phyloP scores from a whole-genome alignment of 768 basidiomycete genomes.

The Suillus variegatus region DNA sequence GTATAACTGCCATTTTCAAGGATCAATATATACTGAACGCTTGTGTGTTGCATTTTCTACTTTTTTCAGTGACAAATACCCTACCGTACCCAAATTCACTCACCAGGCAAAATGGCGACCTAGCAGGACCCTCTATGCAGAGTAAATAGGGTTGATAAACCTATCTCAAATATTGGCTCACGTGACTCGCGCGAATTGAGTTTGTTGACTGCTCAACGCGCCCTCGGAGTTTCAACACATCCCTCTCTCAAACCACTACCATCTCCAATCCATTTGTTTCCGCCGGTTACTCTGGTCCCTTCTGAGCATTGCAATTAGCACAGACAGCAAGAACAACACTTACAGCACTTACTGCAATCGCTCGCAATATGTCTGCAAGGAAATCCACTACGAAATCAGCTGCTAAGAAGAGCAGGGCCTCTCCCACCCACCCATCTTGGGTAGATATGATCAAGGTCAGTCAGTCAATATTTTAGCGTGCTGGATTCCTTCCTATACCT shows the following conservation, averaged over 20 bases:
- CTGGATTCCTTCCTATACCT: constrained; percentile 17
- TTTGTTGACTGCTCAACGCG: constrained; percentile 42
- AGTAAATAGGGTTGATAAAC: constrained; percentile 17
- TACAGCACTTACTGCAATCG: constrained; percentile 14
- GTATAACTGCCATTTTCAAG: constrained; percentile 5
- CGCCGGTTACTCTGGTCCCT: constrained; percentile 16
- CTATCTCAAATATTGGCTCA: constrained; percentile 36
- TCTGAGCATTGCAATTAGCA: constrained; percentile 17
- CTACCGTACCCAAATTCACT: constrained; percentile 6
- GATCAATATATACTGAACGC: neutral
- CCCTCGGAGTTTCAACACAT: constrained; percentile 42
- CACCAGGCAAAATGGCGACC: constrained; percentile 3
- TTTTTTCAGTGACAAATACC: constrained; percentile 4
- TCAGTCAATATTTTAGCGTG: constrained; percentile 16
- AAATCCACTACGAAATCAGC: constrained; percentile 52
- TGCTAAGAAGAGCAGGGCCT: constrained; percentile 35
- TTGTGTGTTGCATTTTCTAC: neutral
- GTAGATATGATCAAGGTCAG: constrained; percentile 83
- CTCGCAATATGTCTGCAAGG: constrained; percentile 36
- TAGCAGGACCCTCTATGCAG: constrained; percentile 9
- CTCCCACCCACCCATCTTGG: constrained; percentile 51
- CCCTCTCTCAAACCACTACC: constrained; percentile 50
- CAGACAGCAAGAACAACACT: constrained; percentile 19
- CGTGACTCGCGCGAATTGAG: constrained; percentile 41
- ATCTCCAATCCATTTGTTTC: constrained; percentile 35